Conservation (phyloP, 139 green algal genomes). For the Haematococcus sp. region DNA sequence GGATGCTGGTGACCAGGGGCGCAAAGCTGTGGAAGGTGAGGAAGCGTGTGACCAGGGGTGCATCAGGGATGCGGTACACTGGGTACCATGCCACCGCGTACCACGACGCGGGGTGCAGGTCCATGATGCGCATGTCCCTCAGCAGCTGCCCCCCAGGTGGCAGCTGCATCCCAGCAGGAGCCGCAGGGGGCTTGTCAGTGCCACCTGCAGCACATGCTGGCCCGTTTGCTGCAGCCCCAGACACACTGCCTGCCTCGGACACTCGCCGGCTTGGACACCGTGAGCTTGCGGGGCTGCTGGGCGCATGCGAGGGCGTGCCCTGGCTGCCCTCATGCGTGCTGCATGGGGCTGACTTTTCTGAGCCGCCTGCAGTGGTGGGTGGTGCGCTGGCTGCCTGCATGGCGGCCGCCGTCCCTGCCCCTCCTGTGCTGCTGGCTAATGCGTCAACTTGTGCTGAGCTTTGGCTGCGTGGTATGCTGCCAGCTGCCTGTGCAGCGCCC, state of each 20-base stretch:
- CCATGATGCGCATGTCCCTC: conserved; percentile 35
- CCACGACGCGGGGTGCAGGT: conserved; percentile 84
- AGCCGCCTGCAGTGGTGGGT: neutral
- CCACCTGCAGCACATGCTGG: neutral
- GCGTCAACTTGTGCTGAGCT: no score
- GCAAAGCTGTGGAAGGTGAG: conserved; percentile 80
- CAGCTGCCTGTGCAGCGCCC: neutral
- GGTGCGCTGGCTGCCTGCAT: neutral
- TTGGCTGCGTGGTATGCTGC: no score
- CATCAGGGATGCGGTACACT: conserved; percentile 83
- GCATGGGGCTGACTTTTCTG: neutral
- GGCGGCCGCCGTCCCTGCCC: neutral
- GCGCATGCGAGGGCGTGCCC: neutral
- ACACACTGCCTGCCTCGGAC: neutral
- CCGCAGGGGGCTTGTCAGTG: neutral
- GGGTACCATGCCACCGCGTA: conserved; percentile 87
- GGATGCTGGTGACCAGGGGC: conserved; percentile 38
- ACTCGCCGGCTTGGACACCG: neutral
- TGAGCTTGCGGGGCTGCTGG: conserved; percentile 1
- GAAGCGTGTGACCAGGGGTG: conserved; percentile 79
- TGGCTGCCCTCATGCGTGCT: conserved; percentile 10
- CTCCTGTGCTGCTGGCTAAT: neutral
- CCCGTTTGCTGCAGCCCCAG: neutral
- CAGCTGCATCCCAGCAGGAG: neutral
- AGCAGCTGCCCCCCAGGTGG: conserved; percentile 31